Evolutionary conservation across 2,329 filamentous ascomycete species (phyloP).

Genomic region (Drechslerella coelobrocha): DNA sequence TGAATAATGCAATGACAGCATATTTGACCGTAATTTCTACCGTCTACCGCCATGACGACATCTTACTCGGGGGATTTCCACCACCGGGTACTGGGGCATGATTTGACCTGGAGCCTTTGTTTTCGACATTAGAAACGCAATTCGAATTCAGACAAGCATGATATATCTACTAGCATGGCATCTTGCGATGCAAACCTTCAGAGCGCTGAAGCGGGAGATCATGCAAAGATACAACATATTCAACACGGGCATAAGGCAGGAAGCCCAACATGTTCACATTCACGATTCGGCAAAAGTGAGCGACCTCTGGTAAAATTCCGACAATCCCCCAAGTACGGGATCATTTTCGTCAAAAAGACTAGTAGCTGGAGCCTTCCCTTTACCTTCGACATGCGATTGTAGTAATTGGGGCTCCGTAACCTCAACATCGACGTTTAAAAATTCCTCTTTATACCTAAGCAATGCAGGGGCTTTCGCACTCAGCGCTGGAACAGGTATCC

Average conservation of each 20-base stretch:
- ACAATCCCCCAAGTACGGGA: constrained; percentile 34
- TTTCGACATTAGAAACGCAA: no score
- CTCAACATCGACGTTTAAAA: background rate
- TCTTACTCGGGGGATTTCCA: no score
- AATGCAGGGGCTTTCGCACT: constrained; percentile 23
- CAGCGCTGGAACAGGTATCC: constrained; percentile 33
- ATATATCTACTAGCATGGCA: no score
- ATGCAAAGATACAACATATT: constrained; percentile 15
- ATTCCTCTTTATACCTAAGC: constrained; percentile 33
- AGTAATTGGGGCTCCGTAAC: background rate
- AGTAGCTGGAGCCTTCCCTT: constrained; percentile 16
- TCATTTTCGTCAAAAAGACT: constrained; percentile 34
- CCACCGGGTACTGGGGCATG: no score
- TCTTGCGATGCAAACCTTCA: no score
- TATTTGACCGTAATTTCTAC: no score
- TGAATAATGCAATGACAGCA: no score
- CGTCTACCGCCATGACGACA: no score
- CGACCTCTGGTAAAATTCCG: constrained; percentile 40
- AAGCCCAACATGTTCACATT: background rate
- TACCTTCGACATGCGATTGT: background rate
- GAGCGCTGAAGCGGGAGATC: no score
- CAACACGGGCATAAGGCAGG: constrained; percentile 9
- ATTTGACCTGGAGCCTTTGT: no score
- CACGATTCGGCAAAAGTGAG: constrained; percentile 16
- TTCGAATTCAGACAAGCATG: no score